Percentiles rank a stretch among this genome's conserved stretches.
phyloP scores from a whole-genome alignment of 2,329 filamentous ascomycete species.

The Calonectria pauciramosa region DNA sequence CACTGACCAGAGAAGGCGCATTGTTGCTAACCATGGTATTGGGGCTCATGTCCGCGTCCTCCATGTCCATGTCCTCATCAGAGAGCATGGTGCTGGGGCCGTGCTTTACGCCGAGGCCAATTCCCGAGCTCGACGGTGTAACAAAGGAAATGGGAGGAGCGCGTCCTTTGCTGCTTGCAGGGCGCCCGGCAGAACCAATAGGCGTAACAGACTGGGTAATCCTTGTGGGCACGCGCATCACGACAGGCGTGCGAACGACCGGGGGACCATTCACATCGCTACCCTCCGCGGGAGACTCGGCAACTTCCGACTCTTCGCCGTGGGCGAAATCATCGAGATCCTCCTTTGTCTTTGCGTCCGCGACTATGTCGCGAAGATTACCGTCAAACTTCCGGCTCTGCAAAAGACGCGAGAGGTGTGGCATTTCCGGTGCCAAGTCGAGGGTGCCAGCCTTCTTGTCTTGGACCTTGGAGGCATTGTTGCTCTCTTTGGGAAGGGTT shows the following conservation, averaged over 20 bases:
- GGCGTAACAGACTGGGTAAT: conserved; percentile 66
- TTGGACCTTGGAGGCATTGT: conserved; percentile 19
- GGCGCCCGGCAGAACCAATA: conserved; percentile 57
- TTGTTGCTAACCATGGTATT: conserved; percentile 80
- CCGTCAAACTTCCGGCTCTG: conserved; percentile 72
- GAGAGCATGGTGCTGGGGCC: conserved; percentile 43
- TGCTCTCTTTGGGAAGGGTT: conserved; percentile 36
- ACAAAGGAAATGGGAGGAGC: conserved; percentile 56
- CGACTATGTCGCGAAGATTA: conserved; percentile 70
- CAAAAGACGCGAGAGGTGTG: conserved; percentile 77
- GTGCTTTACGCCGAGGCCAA: conserved; percentile 37
- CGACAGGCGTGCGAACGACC: conserved; percentile 54
- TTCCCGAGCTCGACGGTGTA: conserved; percentile 49
- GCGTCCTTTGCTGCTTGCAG: conserved; percentile 71
- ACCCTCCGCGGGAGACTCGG: conserved; percentile 33
- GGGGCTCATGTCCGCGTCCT: conserved; percentile 75
- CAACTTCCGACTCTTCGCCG: conserved; percentile 67
- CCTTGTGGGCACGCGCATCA: conserved; percentile 72
- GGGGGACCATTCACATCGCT: conserved; percentile 29
- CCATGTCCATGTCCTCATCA: conserved; percentile 66
- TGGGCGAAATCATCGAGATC: conserved; percentile 64
- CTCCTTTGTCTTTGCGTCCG: conserved; percentile 69
- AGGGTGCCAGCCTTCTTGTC: conserved; percentile 52
- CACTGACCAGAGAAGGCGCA: conserved; percentile 83
- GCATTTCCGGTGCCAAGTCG: conserved; percentile 69